Evolutionary conservation across 805 yeast species (phyloP), one percentile per base, ranked within the genome.

Genomic region (Cyberlindnera nakhonratchasimensis): DNA sequence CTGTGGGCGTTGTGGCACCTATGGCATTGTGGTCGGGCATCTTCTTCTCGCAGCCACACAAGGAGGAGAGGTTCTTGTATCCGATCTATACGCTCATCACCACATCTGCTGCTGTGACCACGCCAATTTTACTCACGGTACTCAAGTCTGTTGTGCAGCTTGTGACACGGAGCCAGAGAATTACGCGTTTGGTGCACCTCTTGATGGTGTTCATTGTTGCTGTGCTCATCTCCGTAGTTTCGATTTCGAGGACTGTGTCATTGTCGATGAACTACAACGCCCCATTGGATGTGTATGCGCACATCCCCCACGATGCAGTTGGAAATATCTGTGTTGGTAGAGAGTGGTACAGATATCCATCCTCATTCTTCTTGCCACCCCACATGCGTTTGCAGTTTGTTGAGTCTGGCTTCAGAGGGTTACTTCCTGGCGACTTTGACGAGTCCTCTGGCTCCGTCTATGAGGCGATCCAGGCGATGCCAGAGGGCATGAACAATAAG

Each of bases 281-380:
- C 0, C 95, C 96, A 6, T 63, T 88, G 38, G 52, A 66, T 0
- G 77, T 83, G 1, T 82, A 79, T 54, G 52, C 65, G n/a, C 67
- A 65, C 23, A 50, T 74, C 12, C 71, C 73, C 21, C 43, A 47
- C 2, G 43, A 55, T 6, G 52, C 55, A 4, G 37, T 47, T 12
- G 66, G 64, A 28, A 82, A 79, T 50, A 82, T 91, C 0, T 91
- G 98, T 63, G 72, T 85, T n/a, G 97, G 96, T 2, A 74, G 96
- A 45, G 97, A 91, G 65, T 90, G 97, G 97, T 88, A 87, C 57
- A 85, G 91, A 57, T 90, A 69, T 63, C 96, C 98, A 9, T 80
- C 86, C 1, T 89, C 96, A 0, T 86, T 89, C 59, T 87, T 90
- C 57, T 65, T 91, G 19, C 81, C 86, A 4, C 72, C 75, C 5